Evolutionary conservation across 306 rosid genomes (phyloP), one percentile per base, ranked within the genome.

Genomic region (Datisca glomerata): DNA sequence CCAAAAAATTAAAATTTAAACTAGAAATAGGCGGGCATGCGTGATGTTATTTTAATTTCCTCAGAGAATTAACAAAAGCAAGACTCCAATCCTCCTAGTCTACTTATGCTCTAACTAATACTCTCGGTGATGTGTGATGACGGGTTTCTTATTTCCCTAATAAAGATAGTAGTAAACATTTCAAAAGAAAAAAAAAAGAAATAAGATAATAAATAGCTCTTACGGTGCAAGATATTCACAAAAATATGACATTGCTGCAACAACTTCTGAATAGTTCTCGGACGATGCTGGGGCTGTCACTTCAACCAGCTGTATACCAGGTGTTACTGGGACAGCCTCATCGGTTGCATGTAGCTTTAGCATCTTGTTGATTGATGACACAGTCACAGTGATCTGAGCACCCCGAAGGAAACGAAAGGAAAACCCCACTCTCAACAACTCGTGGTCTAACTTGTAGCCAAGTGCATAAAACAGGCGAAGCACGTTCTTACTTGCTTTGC

Each of bases 201-300:
- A n/a, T n/a, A n/a, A 7, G 41, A 23, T 40, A 20, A 56, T 16
- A 19, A 18, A 47, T 8, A 29, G 56, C 37, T 11, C 96, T 77
- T 70, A 89, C 95, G 97, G 95, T 34, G 97, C 95, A 73, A 89
- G 95, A 75, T 83, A 70, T 78, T 89, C 98, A 10, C 95, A 84
- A 44, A 89, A 89, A 51, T 84, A 80, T 21, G 94, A 70, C 57
- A 89, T 39, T 12, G 86, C 83, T 3, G 81, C 47, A 18, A 57
- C 93, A 63, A 80, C 80, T 58, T 83, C 95, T 18, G 75, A 24
- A 33, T 77, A 83, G 63, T 59, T 89, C 53, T 89, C 93, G 18
- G 86, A 67, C 27, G 91, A 17, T 45, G 95, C 93, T 22, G 97
- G 97, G 10, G 95, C 91, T 18, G 93, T 89, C 49, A 89, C 95